These are phyloP conservation scores for Ochetophila trinervis DNA, from an alignment of 306 rosid species.

Conservation along the genomic window DNA sequence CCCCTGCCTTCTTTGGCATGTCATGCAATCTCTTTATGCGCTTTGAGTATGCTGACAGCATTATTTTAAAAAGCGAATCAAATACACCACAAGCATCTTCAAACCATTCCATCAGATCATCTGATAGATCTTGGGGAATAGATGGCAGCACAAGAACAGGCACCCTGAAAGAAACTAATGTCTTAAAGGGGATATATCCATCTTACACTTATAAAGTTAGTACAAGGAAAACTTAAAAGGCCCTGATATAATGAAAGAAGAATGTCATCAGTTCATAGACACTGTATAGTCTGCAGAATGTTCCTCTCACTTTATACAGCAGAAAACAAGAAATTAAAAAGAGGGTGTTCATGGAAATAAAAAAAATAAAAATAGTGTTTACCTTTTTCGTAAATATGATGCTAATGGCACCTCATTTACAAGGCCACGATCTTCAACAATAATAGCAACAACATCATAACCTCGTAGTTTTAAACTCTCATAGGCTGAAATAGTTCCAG, in stretches of 20 bases:
- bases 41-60: constrained; percentile 58
- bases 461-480: constrained; percentile 86
- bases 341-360: constrained; percentile 14
- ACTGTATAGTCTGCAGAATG: neutral
- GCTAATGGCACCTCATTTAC: constrained; percentile 69
- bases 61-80: constrained; percentile 60
- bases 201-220: neutral
- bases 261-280: constrained; percentile 9
- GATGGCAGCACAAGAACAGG: constrained; percentile 85
- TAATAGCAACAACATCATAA: constrained; percentile 73
- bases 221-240: constrained; percentile 4
- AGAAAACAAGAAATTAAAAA: neutral
- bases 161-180: constrained; percentile 49
- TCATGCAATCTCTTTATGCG: constrained; percentile 60
- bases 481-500: constrained; percentile 90
- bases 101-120: constrained; percentile 84
- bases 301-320: neutral
- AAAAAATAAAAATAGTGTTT: constrained; percentile 20
- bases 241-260: neutral
- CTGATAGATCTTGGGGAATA: constrained; percentile 69
- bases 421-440: constrained; percentile 86
- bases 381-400: constrained; percentile 75
- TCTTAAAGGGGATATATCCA: constrained; percentile 8
- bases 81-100: constrained; percentile 48
- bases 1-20: constrained; percentile 78